Percentiles rank a stretch among this genome's conserved stretches.
Evolutionary conservation across 2,329 filamentous ascomycete species (phyloP).

Genomic region (Davidsoniella eucalypti): DNA sequence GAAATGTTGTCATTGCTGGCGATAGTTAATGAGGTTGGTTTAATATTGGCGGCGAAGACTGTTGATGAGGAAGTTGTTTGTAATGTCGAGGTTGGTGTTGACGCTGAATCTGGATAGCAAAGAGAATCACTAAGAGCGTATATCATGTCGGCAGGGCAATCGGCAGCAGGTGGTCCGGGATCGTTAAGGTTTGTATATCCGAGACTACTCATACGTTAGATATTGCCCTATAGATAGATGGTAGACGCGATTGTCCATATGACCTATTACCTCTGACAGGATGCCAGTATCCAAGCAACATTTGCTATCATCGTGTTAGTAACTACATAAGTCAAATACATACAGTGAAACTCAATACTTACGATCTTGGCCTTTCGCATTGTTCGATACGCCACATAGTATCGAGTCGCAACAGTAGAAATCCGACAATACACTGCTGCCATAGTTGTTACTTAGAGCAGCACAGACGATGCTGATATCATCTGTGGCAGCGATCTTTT

Average conservation of each 20-base stretch:
- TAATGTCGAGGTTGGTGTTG: not conserved
- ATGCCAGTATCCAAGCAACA: slow-evolving; percentile 9
- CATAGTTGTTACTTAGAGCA: not conserved
- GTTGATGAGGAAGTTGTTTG: not conserved
- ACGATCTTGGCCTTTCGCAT: slow-evolving; percentile 12
- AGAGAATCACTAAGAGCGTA: slow-evolving; percentile 5
- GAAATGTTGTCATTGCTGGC: too few species aligned
- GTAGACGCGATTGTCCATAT: not conserved
- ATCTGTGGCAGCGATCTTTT: slow-evolving; percentile 6
- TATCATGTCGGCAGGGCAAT: slow-evolving; percentile 7
- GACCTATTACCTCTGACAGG: slow-evolving; percentile 11
- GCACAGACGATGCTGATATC: slow-evolving; percentile 6
- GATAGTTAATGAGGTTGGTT: not conserved
- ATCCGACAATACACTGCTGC: not conserved
- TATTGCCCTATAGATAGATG: too few species aligned
- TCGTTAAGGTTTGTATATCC: slow-evolving; percentile 11
- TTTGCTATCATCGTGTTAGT: slow-evolving; percentile 10
- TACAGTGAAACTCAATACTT: not conserved
- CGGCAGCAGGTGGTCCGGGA: slow-evolving; percentile 4
- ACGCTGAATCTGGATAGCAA: not conserved
- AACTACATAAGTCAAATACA: not conserved
- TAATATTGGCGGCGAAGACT: slow-evolving; percentile 1
- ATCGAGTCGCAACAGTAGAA: slow-evolving; percentile 14
- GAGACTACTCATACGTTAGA: slow-evolving; percentile 4
- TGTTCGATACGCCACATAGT: slow-evolving; percentile 12